A percentile compares a stretch with the other conserved stretches of the same genome.
Evolutionary conservation across 352 stramenopile genomes (phyloP).

Genomic region (Phytophthora hybrid): DNA sequence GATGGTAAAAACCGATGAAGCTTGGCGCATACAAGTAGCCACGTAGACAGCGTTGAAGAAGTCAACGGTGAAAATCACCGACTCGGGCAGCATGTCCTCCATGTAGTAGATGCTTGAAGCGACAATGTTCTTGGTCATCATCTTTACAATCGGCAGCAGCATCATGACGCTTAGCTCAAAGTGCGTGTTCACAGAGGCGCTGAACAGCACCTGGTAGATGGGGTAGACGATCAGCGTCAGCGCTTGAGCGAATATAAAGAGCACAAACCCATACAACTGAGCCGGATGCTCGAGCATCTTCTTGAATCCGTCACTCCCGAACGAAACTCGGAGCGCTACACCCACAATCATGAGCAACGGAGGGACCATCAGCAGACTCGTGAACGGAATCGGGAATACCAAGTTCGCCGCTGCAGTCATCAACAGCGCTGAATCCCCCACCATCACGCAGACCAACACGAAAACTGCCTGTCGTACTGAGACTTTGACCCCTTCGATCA

Average conservation of each 20-base stretch:
- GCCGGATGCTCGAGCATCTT: slow-evolving; percentile 18
- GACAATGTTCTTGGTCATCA: slow-evolving; percentile 30
- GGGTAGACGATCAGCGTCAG: slow-evolving; percentile 25
- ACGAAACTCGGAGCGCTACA: slow-evolving; percentile 10
- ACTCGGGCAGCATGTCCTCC: slow-evolving; percentile 45
- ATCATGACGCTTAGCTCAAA: slow-evolving; percentile 19
- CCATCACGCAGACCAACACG: slow-evolving; percentile 16
- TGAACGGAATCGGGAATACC: slow-evolving; percentile 31
- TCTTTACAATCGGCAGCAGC: slow-evolving; percentile 25
- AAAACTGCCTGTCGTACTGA: slow-evolving; percentile 11
- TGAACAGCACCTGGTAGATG: slow-evolving; percentile 21
- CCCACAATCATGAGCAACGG: slow-evolving; percentile 18
- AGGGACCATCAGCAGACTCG: slow-evolving; percentile 29
- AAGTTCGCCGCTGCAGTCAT: slow-evolving; percentile 16
- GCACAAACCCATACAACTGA: slow-evolving; percentile 20
- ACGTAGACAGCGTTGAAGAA: slow-evolving; percentile 60
- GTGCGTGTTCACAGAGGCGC: slow-evolving; percentile 1
- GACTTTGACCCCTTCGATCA: slow-evolving; percentile 25
- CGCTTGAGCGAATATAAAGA: slow-evolving; percentile 29
- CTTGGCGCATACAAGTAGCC: slow-evolving; percentile 20
- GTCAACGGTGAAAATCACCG: slow-evolving; percentile 57
- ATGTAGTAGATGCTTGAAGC: slow-evolving; percentile 31
- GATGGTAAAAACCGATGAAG: not conserved
- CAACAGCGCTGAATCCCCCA: slow-evolving; percentile 14
- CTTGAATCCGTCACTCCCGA: not conserved